Evolutionary conservation across 768 basidiomycete species (phyloP).

Genomic region (Mycena belliarum): DNA sequence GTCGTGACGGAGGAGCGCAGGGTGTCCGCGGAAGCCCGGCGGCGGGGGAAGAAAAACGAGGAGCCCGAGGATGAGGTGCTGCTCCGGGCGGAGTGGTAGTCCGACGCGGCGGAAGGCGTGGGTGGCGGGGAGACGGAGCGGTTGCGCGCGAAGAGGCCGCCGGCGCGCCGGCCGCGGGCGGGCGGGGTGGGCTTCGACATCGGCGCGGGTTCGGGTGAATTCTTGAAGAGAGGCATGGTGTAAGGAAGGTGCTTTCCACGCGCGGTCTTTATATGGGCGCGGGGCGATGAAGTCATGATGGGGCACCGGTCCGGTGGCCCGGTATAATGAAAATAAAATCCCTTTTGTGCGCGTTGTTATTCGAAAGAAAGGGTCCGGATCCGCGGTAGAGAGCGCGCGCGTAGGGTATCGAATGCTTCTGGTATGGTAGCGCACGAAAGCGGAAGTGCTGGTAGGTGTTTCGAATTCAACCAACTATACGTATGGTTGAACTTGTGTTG

Average conservation of each 20-base stretch:
- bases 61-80: not conserved
- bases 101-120: not conserved
- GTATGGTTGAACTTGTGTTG: no score
- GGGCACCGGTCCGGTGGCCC: not conserved
- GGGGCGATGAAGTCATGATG: slow-evolving; percentile 16
- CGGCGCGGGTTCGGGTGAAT: slow-evolving; percentile 3
- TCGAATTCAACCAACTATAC: no score
- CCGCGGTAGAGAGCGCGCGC: no score
- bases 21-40: not conserved
- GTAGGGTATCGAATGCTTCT: no score
- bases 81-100: slow-evolving; percentile 13
- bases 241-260: no score
- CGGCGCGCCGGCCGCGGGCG: no score
- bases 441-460: no score
- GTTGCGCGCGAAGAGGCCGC: not conserved
- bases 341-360: no score
- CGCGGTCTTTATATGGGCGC: not conserved
- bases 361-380: not conserved
- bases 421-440: no score
- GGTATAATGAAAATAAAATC: no score
- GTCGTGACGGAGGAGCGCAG: not conserved
- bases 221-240: slow-evolving; percentile 30
- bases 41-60: slow-evolving; percentile 17
- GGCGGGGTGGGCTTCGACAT: not conserved
- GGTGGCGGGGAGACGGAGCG: slow-evolving; percentile 2